Percentiles rank a stretch among this genome's conserved stretches.
Conservation (phyloP, 495 filamentous ascomycete species). For the Neurospora sp. region DNA sequence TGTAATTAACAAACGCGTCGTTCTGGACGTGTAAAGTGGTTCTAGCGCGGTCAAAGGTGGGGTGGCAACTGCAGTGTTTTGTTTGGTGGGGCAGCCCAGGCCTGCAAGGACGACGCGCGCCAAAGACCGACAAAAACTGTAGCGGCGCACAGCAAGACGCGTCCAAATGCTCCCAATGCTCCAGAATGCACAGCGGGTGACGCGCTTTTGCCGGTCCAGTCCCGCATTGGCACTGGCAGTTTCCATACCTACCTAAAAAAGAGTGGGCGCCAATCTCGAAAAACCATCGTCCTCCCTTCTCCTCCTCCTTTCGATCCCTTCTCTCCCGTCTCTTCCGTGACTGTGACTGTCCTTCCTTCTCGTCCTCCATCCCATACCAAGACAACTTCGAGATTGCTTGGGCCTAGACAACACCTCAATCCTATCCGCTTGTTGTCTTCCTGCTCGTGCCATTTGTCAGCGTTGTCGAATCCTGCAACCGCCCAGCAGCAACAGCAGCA, state of each 20-base stretch:
- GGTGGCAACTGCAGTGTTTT: background rate
- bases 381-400: background rate
- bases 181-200: background rate
- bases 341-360: slow-evolving; percentile 2
- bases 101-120: background rate
- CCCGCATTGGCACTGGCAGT: background rate
- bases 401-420: background rate
- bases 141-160: background rate
- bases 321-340: background rate
- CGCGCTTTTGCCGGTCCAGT: background rate
- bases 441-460: background rate
- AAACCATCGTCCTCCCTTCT: background rate
- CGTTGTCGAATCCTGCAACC: background rate
- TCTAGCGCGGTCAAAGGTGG: background rate
- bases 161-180: background rate
- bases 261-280: background rate
- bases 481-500: background rate
- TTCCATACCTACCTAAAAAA: background rate
- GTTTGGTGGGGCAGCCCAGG: background rate
- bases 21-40: background rate
- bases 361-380: background rate
- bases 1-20: background rate
- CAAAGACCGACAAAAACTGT: background rate
- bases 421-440: background rate
- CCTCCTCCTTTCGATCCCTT: background rate